Conservation (phyloP, 371 early-diverging fungal genomes). For the Mucor velutinosus region DNA sequence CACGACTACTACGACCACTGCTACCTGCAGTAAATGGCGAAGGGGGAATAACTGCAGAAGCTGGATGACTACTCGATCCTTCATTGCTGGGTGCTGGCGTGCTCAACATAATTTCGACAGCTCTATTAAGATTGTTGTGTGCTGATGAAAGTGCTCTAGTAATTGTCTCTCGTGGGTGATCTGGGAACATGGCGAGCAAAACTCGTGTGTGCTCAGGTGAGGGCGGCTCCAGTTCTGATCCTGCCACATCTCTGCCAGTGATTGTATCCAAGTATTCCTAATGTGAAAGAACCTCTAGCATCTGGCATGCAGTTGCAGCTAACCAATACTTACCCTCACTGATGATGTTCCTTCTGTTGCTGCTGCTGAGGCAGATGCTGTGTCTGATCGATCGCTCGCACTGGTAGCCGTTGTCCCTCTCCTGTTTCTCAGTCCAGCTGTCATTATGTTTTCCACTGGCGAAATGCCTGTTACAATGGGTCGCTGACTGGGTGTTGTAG, state of each 20-base stretch:
- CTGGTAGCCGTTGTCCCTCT: constrained; percentile 10
- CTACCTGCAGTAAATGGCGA: neutral
- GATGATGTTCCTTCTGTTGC: constrained; percentile 22
- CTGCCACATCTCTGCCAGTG: constrained; percentile 47
- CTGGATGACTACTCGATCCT: constrained; percentile 5
- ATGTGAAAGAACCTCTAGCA: neutral
- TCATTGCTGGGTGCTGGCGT: constrained; percentile 35
- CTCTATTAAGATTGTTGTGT: constrained; percentile 58
- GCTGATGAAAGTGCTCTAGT: constrained; percentile 56
- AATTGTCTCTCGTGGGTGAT: constrained; percentile 57
- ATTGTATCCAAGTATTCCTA: constrained; percentile 62
- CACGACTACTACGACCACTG: neutral
- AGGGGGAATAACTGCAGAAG: neutral
- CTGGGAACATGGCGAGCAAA: constrained; percentile 60
- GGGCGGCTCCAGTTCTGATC: constrained; percentile 42
- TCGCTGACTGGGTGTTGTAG: constrained; percentile 47
- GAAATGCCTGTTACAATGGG: constrained; percentile 23
- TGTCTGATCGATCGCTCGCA: constrained; percentile 4
- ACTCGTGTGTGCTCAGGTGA: constrained; percentile 54
- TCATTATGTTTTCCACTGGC: constrained; percentile 37
- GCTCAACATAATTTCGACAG: constrained; percentile 56
- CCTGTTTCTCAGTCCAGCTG: constrained; percentile 36
- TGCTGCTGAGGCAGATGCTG: constrained; percentile 4
- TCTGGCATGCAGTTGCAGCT: neutral
- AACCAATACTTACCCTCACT: constrained; percentile 25